phyloP scores from a whole-genome alignment of 768 basidiomycete genomes.

The Phanerochaete carnosa region DNA sequence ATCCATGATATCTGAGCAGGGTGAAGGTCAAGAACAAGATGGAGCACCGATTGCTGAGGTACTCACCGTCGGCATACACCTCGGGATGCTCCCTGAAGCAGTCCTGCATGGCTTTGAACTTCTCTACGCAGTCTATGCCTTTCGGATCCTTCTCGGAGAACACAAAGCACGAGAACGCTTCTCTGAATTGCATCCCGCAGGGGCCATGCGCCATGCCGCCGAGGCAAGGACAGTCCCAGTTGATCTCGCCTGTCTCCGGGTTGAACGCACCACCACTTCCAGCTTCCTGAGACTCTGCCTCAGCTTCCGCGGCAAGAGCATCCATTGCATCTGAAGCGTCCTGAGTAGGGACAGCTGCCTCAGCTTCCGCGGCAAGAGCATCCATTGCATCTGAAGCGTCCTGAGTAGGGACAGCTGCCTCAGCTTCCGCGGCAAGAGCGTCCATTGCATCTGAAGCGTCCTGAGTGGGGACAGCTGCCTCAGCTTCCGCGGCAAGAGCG shows the following conservation, averaged over 20 bases:
- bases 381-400: constrained; percentile 2
- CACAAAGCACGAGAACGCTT: constrained; percentile 96
- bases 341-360: too few species aligned
- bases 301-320: constrained; percentile 16
- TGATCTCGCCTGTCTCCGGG: constrained; percentile 97
- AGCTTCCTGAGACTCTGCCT: constrained; percentile 21
- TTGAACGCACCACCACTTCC: constrained; percentile 67
- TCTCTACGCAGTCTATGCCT: constrained; percentile 96
- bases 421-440: constrained; percentile 17
- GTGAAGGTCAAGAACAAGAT: constrained; percentile 2
- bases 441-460: constrained; percentile 2
- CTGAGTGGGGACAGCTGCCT: constrained; percentile 14
- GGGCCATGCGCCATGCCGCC: constrained; percentile 99
- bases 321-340: constrained; percentile 6
- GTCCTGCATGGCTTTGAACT: constrained; percentile 95
- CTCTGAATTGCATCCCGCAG: constrained; percentile 89
- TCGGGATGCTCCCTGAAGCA: constrained; percentile 97
- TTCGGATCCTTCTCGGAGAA: constrained; percentile 94
- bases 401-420: constrained; percentile 2
- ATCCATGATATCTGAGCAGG: constrained; percentile 56
- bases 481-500: constrained; percentile 16
- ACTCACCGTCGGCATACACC: constrained; percentile 89
- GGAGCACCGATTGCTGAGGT: not conserved
- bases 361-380: constrained; percentile 17
- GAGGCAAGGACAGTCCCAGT: constrained; percentile 99